phyloP scores from a whole-genome alignment of 148 eudicot genomes.

The Rhododendron ovatum region DNA sequence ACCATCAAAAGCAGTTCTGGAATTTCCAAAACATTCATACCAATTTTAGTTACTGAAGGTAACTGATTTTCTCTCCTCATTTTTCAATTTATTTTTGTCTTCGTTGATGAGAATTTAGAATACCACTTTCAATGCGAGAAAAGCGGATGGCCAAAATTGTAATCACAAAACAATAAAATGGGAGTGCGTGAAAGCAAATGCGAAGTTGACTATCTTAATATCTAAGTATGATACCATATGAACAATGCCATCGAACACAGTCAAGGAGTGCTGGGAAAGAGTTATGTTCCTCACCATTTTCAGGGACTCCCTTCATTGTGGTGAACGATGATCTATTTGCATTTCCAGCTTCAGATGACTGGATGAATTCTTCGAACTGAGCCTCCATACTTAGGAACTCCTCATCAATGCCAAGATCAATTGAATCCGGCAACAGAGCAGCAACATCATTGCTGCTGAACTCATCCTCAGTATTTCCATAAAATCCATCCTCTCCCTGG shows the following conservation, averaged over 20 bases:
- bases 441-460: conserved; percentile 33
- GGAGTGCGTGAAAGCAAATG: neutral
- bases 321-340: conserved; percentile 28
- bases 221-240: neutral
- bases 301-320: conserved; percentile 19
- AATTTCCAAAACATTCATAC: neutral
- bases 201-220: neutral
- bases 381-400: conserved; percentile 72
- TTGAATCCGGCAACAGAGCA: conserved; percentile 75
- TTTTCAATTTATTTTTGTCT: neutral
- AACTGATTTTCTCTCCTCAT: neutral
- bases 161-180: neutral
- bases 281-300: conserved; percentile 24
- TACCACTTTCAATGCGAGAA: neutral
- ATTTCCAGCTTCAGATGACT: conserved; percentile 41
- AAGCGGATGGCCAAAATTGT: neutral
- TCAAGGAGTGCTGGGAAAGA: neutral
- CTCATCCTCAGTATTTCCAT: conserved; percentile 31
- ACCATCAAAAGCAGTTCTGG: neutral
- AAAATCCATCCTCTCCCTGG: conserved; percentile 55
- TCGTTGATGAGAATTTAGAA: neutral
- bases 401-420: conserved; percentile 74
- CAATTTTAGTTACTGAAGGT: neutral
- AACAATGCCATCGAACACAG: neutral
- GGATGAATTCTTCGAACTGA: conserved; percentile 81